phyloP scores from a whole-genome alignment of 805 yeast genomes.

The Metschnikowia reukaufii region DNA sequence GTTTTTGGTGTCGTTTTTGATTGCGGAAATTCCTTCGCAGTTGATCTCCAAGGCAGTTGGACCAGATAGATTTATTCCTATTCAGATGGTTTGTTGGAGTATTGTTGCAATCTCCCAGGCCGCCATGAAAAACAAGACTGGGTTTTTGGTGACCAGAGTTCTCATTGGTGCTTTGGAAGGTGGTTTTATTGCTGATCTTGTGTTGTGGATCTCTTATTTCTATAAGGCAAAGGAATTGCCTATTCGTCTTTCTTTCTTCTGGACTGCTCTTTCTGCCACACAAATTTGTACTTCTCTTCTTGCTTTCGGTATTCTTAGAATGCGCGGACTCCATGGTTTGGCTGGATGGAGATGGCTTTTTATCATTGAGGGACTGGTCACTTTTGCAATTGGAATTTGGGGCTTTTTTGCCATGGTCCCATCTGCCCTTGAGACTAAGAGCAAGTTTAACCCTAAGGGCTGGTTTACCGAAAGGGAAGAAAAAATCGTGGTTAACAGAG shows the following conservation, averaged over 20 bases:
- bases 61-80: slow-evolving; percentile 62
- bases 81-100: slow-evolving; percentile 58
- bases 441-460: slow-evolving; percentile 50
- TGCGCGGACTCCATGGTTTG: slow-evolving; percentile 47
- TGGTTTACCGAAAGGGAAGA: slow-evolving; percentile 53
- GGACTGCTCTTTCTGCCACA: slow-evolving; percentile 54
- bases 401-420: slow-evolving; percentile 53
- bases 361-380: slow-evolving; percentile 59
- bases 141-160: slow-evolving; percentile 50
- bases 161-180: slow-evolving; percentile 62
- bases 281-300: slow-evolving; percentile 47
- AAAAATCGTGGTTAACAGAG: slow-evolving; percentile 56
- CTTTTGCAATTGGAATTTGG: slow-evolving; percentile 51
- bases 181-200: slow-evolving; percentile 55
- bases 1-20: slow-evolving; percentile 50
- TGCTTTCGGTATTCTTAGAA: slow-evolving; percentile 51
- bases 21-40: slow-evolving; percentile 66
- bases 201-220: slow-evolving; percentile 63
- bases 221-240: slow-evolving; percentile 60
- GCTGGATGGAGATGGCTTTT: slow-evolving; percentile 68
- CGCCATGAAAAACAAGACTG: slow-evolving; percentile 37
- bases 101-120: slow-evolving; percentile 56
- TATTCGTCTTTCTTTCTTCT: slow-evolving; percentile 57
- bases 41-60: slow-evolving; percentile 63
- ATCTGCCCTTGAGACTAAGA: slow-evolving; percentile 51